Evolutionary conservation across 2,329 filamentous ascomycete genomes (phyloP).

Genomic region (Xylariaceae sp.): DNA sequence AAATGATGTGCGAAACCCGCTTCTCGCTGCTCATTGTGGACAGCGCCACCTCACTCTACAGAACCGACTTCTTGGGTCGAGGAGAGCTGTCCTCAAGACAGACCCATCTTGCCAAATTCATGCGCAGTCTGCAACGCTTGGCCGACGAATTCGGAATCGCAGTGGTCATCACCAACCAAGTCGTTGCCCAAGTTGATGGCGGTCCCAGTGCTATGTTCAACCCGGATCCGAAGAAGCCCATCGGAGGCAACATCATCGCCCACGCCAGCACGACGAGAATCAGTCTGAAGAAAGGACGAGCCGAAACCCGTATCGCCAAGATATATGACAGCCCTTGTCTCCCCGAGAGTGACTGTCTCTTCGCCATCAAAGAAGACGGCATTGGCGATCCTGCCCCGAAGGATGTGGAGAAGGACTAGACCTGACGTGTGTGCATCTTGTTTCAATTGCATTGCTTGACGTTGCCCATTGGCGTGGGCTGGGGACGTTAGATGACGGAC

Average conservation of each 20-base stretch:
- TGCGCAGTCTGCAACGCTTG: conserved; percentile 76
- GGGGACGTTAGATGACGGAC: too few species aligned
- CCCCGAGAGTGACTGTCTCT: conserved; percentile 92
- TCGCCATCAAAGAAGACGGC: conserved; percentile 95
- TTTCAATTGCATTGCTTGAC: too few species aligned
- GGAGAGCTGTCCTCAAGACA: conserved; percentile 94
- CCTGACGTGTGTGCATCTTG: too few species aligned
- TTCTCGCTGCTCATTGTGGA: conserved; percentile 96
- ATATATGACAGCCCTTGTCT: conserved; percentile 98
- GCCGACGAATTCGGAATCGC: conserved; percentile 89
- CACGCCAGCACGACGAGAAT: conserved; percentile 94
- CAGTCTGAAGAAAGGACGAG: conserved; percentile 91
- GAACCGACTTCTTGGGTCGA: conserved; percentile 94
- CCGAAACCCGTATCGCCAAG: conserved; percentile 95
- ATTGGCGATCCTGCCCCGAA: conserved; percentile 96
- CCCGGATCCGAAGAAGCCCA: conserved; percentile 97
- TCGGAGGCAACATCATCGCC: conserved; percentile 97
- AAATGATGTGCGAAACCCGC: conserved; percentile 99
- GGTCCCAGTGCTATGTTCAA: conserved; percentile 98
- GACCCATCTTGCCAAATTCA: conserved; percentile 82
- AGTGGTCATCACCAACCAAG: conserved; percentile 97
- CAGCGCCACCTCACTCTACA: conserved; percentile 90
- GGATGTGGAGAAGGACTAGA: conserved; percentile 73
- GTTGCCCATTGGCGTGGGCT: too few species aligned
- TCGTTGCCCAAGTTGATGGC: conserved; percentile 96